Conservation (phyloP, 805 yeast species). For the Ogataea ganodermae region DNA sequence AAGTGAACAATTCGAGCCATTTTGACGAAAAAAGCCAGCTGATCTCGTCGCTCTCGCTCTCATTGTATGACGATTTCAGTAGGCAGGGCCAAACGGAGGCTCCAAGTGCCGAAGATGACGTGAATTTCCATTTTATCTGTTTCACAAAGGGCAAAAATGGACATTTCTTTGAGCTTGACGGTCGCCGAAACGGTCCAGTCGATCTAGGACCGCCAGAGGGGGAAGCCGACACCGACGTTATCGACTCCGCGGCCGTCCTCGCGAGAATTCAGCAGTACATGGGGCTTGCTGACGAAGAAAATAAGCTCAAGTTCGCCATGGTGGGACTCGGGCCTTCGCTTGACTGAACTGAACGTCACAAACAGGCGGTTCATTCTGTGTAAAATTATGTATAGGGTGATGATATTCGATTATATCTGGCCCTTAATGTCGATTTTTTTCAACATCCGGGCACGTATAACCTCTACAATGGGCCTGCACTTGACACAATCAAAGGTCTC, state of each 20-base stretch:
- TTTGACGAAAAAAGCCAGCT: slow-evolving; percentile 30
- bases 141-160: slow-evolving; percentile 57
- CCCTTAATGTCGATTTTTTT: slow-evolving; percentile 87
- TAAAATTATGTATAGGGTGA: neutral
- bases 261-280: slow-evolving; percentile 68
- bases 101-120: slow-evolving; percentile 55
- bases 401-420: slow-evolving; percentile 49
- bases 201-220: slow-evolving; percentile 48
- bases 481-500: slow-evolving; percentile 30
- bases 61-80: slow-evolving; percentile 46
- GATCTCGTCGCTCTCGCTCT: slow-evolving; percentile 27
- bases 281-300: slow-evolving; percentile 57
- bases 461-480: slow-evolving; percentile 28
- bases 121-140: slow-evolving; percentile 76
- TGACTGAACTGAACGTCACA: slow-evolving; percentile 31
- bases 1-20: slow-evolving; percentile 24
- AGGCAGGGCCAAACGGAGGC: slow-evolving; percentile 66
- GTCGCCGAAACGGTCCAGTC: slow-evolving; percentile 77
- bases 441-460: slow-evolving; percentile 36
- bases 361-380: slow-evolving; percentile 2
- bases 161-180: slow-evolving; percentile 82
- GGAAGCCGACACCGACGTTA: slow-evolving; percentile 47
- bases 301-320: slow-evolving; percentile 68
- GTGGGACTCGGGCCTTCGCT: slow-evolving; percentile 70
- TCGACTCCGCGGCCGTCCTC: slow-evolving; percentile 52